These are phyloP conservation scores for Alnus rubra DNA, from an alignment of 306 rosid species.

Conservation along the genomic window DNA sequence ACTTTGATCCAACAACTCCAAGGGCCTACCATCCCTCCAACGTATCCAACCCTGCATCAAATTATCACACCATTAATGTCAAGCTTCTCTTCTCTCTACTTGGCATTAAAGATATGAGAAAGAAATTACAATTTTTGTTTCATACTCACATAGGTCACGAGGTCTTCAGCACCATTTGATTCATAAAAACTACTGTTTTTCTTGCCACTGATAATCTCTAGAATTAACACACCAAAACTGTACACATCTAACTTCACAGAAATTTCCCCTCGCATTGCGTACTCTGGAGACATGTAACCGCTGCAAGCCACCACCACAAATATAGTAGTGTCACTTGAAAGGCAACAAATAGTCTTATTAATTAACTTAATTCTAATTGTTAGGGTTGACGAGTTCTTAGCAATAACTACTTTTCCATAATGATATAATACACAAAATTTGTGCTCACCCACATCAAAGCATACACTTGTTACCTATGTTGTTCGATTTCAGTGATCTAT, in stretches of 20 bases:
- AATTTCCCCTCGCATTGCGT: slow-evolving; percentile 26
- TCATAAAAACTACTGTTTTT: slow-evolving; percentile 12
- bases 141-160: slow-evolving; percentile 22
- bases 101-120: too few species aligned
- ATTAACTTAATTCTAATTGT: background rate
- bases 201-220: slow-evolving; percentile 31
- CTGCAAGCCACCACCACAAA: background rate
- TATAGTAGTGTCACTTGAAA: background rate
- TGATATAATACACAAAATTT: too few species aligned
- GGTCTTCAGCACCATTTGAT: background rate
- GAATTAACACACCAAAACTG: slow-evolving; percentile 24
- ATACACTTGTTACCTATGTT: background rate
- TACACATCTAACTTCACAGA: slow-evolving; percentile 23
- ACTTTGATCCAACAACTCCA: slow-evolving; percentile 30
- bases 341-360: background rate
- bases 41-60: too few species aligned
- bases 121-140: background rate
- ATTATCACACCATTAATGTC: too few species aligned
- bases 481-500: background rate
- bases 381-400: background rate
- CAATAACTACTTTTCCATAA: too few species aligned
- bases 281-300: slow-evolving; percentile 35
- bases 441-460: background rate
- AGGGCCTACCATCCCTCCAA: background rate
- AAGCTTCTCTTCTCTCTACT: too few species aligned